phyloP scores from a whole-genome alignment of 345 rosid genomes.

The Pugionium dolabratum region DNA sequence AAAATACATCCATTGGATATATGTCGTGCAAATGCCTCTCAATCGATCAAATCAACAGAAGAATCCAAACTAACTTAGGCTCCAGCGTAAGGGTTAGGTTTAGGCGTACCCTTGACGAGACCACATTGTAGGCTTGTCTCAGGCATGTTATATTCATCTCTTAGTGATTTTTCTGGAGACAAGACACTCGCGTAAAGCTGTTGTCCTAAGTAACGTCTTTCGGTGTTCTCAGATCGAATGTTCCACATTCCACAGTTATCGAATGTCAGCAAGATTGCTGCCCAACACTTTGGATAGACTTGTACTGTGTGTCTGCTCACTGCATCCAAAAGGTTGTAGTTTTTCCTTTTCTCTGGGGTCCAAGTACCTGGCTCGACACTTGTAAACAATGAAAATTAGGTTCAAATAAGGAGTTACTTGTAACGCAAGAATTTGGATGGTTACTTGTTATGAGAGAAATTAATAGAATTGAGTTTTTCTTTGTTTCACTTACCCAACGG shows the following conservation, averaged over 20 bases:
- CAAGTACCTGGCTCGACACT: conserved; percentile 81
- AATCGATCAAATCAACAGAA: conserved; percentile 25
- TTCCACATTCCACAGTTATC: conserved; percentile 98
- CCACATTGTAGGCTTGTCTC: conserved; percentile 64
- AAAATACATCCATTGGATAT: conserved; percentile 17
- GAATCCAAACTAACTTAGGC: conserved; percentile 40
- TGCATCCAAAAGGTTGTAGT: conserved; percentile 79
- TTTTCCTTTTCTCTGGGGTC: conserved; percentile 76
- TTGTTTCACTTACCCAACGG: conserved; percentile 63
- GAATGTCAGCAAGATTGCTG: conserved; percentile 72
- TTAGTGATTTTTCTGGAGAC: conserved; percentile 69
- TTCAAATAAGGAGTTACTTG: background rate
- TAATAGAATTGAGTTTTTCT: background rate
- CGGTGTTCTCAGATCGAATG: conserved; percentile 61
- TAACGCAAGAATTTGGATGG: too few relatives aligned
- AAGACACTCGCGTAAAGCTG: conserved; percentile 68
- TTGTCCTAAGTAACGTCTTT: conserved; percentile 71
- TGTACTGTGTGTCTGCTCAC: conserved; percentile 83
- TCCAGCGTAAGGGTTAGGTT: conserved; percentile 64
- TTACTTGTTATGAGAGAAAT: background rate
- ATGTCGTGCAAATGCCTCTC: conserved; percentile 28
- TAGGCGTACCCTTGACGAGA: conserved; percentile 45
- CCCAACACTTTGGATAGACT: conserved; percentile 87
- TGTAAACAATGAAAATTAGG: conserved; percentile 17
- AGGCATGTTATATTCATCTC: conserved; percentile 86